A percentile compares a stretch with the other conserved stretches of the same genome.
phyloP scores from a whole-genome alignment of 176 grass and related monocot species.

The Phoenix dactylifera region DNA sequence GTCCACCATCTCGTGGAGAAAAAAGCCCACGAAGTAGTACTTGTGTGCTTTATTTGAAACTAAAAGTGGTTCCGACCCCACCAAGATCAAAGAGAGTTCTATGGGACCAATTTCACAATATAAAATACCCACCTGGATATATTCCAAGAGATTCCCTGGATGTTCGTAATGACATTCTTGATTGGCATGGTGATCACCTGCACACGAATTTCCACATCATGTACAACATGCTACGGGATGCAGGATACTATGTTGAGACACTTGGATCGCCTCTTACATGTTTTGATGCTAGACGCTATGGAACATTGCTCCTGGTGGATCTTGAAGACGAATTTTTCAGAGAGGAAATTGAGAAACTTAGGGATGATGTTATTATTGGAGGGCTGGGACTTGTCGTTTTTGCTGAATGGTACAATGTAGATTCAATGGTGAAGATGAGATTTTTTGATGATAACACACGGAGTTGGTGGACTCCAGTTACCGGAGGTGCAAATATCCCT shows the following conservation, averaged over 20 bases:
- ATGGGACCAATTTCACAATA: constrained; percentile 99
- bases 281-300: constrained; percentile 86
- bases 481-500: constrained; percentile 92
- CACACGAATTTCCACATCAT: constrained; percentile 98
- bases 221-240: constrained; percentile 95
- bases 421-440: constrained; percentile 94
- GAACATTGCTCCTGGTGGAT: constrained; percentile 93
- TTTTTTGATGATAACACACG: constrained; percentile 99
- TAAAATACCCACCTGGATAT: constrained; percentile 95
- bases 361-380: constrained; percentile 69
- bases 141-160: constrained; percentile 96
- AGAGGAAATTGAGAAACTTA: constrained; percentile 94
- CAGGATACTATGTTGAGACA: constrained; percentile 80
- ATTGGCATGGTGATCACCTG: constrained; percentile 98
- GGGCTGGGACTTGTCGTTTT: constrained; percentile 81
- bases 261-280: constrained; percentile 93
- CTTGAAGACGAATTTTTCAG: constrained; percentile 90
- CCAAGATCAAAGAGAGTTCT: constrained; percentile 77
- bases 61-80: constrained; percentile 73
- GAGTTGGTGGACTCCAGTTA: constrained; percentile 98
- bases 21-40: constrained; percentile 44
- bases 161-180: constrained; percentile 97
- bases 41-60: constrained; percentile 67
- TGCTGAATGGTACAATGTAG: constrained; percentile 98
- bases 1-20: constrained; percentile 48